A percentile compares a stretch with the other conserved stretches of the same genome.
phyloP scores from a whole-genome alignment of 805 yeast species.

The Lachancea quebecensis region DNA sequence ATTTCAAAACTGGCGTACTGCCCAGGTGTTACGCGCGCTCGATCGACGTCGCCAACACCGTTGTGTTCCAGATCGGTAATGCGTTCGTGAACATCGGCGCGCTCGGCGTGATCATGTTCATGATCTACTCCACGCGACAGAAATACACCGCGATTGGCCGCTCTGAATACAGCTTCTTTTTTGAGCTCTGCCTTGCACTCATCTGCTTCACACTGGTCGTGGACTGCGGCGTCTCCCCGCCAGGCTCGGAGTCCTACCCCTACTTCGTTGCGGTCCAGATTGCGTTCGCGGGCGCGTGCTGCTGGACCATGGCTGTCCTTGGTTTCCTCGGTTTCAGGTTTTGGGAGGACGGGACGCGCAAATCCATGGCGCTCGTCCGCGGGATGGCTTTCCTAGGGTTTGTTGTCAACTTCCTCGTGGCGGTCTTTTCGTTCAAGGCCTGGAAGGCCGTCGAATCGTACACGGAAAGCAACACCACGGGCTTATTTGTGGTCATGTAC shows the following conservation, averaged over 20 bases:
- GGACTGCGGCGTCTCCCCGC: slow-evolving; percentile 90
- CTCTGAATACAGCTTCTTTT: slow-evolving; percentile 71
- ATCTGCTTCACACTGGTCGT: slow-evolving; percentile 65
- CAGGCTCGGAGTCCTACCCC: slow-evolving; percentile 66
- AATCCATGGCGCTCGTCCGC: slow-evolving; percentile 53
- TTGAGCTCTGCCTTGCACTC: slow-evolving; percentile 51
- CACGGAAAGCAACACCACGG: slow-evolving; percentile 49
- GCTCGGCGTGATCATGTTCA: slow-evolving; percentile 54
- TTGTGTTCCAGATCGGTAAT: slow-evolving; percentile 82
- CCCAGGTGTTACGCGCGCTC: slow-evolving; percentile 81
- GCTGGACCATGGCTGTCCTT: slow-evolving; percentile 60
- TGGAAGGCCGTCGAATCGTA: slow-evolving; percentile 44
- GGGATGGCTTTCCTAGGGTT: slow-evolving; percentile 51
- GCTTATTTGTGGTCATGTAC: slow-evolving; percentile 63
- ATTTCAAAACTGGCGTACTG: slow-evolving; percentile 52
- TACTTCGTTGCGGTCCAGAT: slow-evolving; percentile 79
- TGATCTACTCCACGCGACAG: slow-evolving; percentile 67
- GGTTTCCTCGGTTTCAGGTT: slow-evolving; percentile 82
- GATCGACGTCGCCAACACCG: slow-evolving; percentile 82
- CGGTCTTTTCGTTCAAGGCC: slow-evolving; percentile 66
- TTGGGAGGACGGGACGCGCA: slow-evolving; percentile 88
- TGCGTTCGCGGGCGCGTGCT: slow-evolving; percentile 65
- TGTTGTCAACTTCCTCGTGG: slow-evolving; percentile 55
- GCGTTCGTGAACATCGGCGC: slow-evolving; percentile 80
- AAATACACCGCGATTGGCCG: slow-evolving; percentile 96